Base-by-base conservation (phyloP, 345 rosid genomes). In the Ricinus communis region DNA sequence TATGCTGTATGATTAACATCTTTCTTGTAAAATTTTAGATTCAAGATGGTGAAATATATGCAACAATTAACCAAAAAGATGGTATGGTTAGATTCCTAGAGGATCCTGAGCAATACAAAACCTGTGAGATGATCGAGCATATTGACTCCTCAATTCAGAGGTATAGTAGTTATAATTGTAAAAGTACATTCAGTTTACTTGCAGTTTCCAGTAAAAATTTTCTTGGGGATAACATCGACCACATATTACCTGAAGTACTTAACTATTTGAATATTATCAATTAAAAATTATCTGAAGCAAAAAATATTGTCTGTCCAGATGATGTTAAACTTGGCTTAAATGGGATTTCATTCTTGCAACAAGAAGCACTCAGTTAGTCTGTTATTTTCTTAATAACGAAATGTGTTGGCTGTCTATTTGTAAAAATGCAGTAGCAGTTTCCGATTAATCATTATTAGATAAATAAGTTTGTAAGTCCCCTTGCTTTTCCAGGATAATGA, bases 41-140 rank as follows among this genome's bases (percentile, higher is more conserved):
- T 70, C 91, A 91, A 85, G 93, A 96, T 84, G 97, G 97, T 79
- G 91, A 92, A 85, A 96, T 96, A 81, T 87, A 85, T 83, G 99
- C 99, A 28, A 82, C 89, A 63, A 96, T 96, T 79, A 91, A 96
- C 88, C 99, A 93, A 85, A 93, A 89, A 82, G 98, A 96, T 73
- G 99, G 99, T 45, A 96, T 96, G 99, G 99, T 96, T 73, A 88
- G 99, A 82, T 96, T 96, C 84, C 78, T 89, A 43, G 99, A 93
- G 84, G 98, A 96, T 85, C 96, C 96, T 65, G 98, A 96, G 87
- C 94, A 86, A 79, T 96, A 96, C 77, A 96, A 96, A 83, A 79
- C 89, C 62, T 82, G 91, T 77, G 89, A 84, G 71, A 93, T 96
- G 98, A 88, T 93, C 28, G 91, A 93, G 83, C 77, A 56, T 54